These are phyloP conservation scores for Nymphaea thermarum DNA, from an alignment of 164 flowering plant species.

Conservation along the genomic window DNA sequence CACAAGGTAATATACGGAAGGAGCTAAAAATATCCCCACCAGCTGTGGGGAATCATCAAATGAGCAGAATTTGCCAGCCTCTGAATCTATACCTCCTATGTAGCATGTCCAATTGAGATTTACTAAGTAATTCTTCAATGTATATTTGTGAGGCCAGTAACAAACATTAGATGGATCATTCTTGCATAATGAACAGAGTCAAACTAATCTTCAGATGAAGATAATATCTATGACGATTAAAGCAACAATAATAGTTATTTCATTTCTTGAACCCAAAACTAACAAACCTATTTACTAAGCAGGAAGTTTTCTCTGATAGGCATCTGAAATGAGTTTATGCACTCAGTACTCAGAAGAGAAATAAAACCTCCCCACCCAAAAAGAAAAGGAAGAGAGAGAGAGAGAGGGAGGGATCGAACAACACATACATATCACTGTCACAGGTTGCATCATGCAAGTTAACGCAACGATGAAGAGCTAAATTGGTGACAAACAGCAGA, in stretches of 20 bases:
- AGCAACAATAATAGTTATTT: too few relatives aligned
- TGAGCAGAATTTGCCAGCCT: background rate
- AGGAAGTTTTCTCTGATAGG: too few relatives aligned
- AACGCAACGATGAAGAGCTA: background rate
- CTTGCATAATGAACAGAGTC: too few relatives aligned
- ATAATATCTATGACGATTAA: too few relatives aligned
- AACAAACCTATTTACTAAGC: background rate
- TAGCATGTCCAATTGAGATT: background rate
- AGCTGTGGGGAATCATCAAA: constrained; percentile 21
- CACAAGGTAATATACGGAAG: constrained; percentile 71
- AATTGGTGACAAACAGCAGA: background rate
- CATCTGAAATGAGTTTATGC: too few relatives aligned
- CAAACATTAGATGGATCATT: background rate
- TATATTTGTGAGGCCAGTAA: background rate
- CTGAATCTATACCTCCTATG: background rate
- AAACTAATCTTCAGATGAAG: too few relatives aligned
- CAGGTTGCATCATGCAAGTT: background rate
- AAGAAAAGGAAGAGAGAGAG: too few relatives aligned
- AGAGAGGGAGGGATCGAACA: background rate
- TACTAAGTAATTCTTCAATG: background rate
- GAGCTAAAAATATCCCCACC: constrained; percentile 59
- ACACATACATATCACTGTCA: background rate
- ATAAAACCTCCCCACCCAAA: too few relatives aligned
- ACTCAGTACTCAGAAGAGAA: too few relatives aligned
- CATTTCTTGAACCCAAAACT: too few relatives aligned